Conservation (phyloP, 306 rosid species). For the Gastrolobium bilobum region DNA sequence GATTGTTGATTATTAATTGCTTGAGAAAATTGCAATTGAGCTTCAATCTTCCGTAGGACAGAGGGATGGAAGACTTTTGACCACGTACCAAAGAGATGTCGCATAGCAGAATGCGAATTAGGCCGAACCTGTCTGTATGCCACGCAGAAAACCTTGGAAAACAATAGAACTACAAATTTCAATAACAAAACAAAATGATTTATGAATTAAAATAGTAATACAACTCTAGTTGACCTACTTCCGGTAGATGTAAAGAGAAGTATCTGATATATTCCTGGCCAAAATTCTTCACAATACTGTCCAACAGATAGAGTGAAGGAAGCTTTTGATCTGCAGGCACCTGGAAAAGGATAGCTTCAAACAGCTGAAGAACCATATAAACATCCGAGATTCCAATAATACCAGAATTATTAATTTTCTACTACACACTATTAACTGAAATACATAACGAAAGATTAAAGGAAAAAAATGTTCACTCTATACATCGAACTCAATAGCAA, state of each 20-base stretch:
- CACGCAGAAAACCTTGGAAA: constrained; percentile 81
- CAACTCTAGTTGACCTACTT: constrained; percentile 64
- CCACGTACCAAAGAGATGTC: constrained; percentile 97
- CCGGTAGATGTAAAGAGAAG: constrained; percentile 80
- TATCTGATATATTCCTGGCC: constrained; percentile 77
- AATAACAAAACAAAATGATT: constrained; percentile 41
- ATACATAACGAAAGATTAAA: neutral
- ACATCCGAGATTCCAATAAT: constrained; percentile 17
- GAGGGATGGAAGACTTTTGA: constrained; percentile 77
- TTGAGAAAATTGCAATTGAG: constrained; percentile 77
- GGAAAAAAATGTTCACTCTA: neutral
- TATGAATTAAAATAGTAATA: constrained; percentile 32
- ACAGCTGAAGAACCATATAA: constrained; percentile 44
- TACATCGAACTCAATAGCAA: constrained; percentile 27
- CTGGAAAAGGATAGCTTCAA: constrained; percentile 65
- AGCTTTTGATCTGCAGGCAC: constrained; percentile 90
- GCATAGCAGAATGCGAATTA: constrained; percentile 75
- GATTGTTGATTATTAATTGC: constrained; percentile 63
- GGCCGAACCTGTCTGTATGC: constrained; percentile 88
- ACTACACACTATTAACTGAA: neutral
- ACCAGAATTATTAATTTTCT: neutral
- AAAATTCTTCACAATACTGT: constrained; percentile 94
- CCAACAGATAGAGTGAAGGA: constrained; percentile 93
- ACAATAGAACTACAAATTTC: constrained; percentile 39
- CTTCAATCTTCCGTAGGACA: constrained; percentile 79